These are phyloP conservation scores for Fonsecaea erecta DNA, from an alignment of 2,329 filamentous ascomycete species.

Conservation along the genomic window DNA sequence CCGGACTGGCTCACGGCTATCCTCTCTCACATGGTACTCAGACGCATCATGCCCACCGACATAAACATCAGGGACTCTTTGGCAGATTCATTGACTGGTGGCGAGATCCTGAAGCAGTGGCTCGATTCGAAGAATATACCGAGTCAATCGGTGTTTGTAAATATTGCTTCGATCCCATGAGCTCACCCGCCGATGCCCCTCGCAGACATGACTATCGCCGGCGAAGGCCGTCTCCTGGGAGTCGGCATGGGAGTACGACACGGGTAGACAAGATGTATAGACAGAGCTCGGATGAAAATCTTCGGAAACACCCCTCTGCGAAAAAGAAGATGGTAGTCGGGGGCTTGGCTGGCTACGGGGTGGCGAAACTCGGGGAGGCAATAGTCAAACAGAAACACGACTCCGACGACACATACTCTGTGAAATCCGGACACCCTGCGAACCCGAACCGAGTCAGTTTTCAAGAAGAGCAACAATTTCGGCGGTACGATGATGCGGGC, in stretches of 20 bases:
- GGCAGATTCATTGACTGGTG: constrained; percentile 63
- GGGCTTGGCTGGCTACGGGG: constrained; percentile 57
- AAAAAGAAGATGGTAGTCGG: constrained; percentile 61
- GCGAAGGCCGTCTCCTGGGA: constrained; percentile 33
- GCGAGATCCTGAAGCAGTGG: constrained; percentile 67
- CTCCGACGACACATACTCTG: constrained; percentile 65
- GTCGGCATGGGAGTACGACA: constrained; percentile 46
- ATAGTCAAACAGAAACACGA: constrained; percentile 58
- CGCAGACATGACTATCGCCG: constrained; percentile 62
- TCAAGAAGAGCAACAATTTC: constrained; percentile 44
- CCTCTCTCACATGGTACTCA: constrained; percentile 10
- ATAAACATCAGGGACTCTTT: constrained; percentile 62
- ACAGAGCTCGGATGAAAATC: constrained; percentile 58
- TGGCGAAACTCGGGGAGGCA: constrained; percentile 58
- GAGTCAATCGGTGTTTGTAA: constrained; percentile 69
- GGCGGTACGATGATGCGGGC: constrained; percentile 46
- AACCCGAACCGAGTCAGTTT: constrained; percentile 41
- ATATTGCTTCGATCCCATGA: constrained; percentile 67
- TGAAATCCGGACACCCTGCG: constrained; percentile 57
- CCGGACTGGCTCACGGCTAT: background rate
- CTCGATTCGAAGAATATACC: constrained; percentile 69
- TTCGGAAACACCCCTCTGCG: constrained; percentile 51
- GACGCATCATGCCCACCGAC: constrained; percentile 41
- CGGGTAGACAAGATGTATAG: constrained; percentile 65
- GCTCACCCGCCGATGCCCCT: constrained; percentile 61